Base-by-base conservation (phyloP, 1,284 basidiomycete species). In the Peniophora sp. region DNA sequence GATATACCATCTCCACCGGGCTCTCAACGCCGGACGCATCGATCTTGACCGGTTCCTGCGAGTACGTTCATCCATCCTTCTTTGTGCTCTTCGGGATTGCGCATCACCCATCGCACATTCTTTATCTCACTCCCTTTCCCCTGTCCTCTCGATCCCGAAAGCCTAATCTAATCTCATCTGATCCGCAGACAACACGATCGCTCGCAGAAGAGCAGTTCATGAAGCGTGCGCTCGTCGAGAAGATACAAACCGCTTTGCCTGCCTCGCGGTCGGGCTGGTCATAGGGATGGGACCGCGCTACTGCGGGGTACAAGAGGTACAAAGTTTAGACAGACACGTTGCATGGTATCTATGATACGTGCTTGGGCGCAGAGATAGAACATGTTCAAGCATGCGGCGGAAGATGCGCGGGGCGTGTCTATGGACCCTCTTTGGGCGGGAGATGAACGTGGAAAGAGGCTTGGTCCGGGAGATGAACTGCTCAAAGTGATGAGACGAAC, bases 121-220 rank as follows among this genome's bases (percentile, higher is more conserved):
- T 49, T 47, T 43, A 51, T 51, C 43, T 43, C 32, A 6, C 6
- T 32, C 27, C 12, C 12, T 12, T 12, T 12, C 27, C 27, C 27
- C 27, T 32, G 27, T 32, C 27, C 27, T 5, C 27, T 32, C 27
- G n/a, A 17, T 41, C 37, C 49, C 34, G n/a, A 22, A 39, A 20
- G 17, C 36, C 34, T 15, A 45, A 53, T 48, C 49, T 50, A 52
- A 51, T 42, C 24, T 42, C 34, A 49, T 52, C 52, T 45, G 57
- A 60, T 50, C 52, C 48, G 57, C 64, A 95, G 92, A 86, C 86
- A 45, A 88, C 88, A 11, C 83, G 95, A 54, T 77, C 86, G 47
- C 76, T 97, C 45, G 92, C 92, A 41, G 85, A 95, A 68, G 94
- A 97, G 65, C 95, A 97, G 64, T 97, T 94, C 65, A 85, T 89